Percentiles rank a stretch among this genome's conserved stretches.
Evolutionary conservation across 768 basidiomycete species (phyloP).

Genomic region (Melanogaster broomeanus): DNA sequence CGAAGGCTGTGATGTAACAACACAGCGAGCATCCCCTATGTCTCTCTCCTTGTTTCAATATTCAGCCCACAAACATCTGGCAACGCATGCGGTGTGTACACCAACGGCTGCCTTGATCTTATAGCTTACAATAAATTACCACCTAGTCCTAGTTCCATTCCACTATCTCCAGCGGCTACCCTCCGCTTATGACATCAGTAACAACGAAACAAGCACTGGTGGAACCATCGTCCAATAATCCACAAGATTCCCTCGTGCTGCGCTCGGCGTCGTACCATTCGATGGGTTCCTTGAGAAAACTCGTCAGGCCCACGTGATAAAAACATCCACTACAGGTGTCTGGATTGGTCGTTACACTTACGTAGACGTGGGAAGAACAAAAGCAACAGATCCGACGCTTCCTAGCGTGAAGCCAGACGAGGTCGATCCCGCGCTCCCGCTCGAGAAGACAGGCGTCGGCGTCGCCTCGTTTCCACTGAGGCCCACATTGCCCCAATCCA

Average conservation of each 20-base stretch:
- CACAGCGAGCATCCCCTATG: too few relatives aligned
- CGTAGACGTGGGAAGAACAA: slow-evolving; percentile 11
- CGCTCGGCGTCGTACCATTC: neutral
- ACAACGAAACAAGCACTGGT: neutral
- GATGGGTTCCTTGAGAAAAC: neutral
- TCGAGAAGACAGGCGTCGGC: slow-evolving; percentile 7
- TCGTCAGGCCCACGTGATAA: neutral
- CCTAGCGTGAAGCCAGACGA: slow-evolving; percentile 19
- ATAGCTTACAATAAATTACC: too few relatives aligned
- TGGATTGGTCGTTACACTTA: slow-evolving; percentile 8
- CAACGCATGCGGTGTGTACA: too few relatives aligned
- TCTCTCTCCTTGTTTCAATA: too few relatives aligned
- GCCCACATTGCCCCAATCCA: slow-evolving; percentile 34
- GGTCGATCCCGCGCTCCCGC: slow-evolving; percentile 7
- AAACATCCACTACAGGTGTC: neutral
- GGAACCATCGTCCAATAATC: neutral
- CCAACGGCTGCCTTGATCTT: too few relatives aligned
- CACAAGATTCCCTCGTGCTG: neutral
- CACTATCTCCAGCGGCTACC: neutral
- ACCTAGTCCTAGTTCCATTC: too few relatives aligned
- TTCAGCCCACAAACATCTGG: too few relatives aligned
- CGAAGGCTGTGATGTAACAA: too few relatives aligned
- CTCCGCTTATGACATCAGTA: neutral
- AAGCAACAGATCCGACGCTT: slow-evolving; percentile 19
- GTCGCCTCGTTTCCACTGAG: slow-evolving; percentile 6